Conservation (phyloP, 2,329 filamentous ascomycete species). For the Aspergillus udagawae region DNA sequence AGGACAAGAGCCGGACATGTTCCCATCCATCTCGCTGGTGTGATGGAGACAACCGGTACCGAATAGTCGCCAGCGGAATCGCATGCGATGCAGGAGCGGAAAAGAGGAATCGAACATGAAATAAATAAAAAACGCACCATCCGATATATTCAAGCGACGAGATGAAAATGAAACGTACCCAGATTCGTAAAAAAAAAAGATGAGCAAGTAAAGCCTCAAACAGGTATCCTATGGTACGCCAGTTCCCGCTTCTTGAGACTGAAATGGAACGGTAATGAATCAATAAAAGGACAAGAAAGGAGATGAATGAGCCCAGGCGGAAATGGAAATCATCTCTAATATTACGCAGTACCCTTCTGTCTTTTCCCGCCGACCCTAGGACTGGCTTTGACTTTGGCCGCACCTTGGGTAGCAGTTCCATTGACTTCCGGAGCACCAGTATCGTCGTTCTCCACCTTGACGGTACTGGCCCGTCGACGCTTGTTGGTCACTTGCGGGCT, state of each 20-base stretch:
- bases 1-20: neutral
- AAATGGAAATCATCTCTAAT: conserved; percentile 11
- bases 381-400: conserved; percentile 45
- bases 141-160: conserved; percentile 21
- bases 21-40: neutral
- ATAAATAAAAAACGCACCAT: conserved; percentile 15
- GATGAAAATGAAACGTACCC: conserved; percentile 9
- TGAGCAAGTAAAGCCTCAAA: conserved; percentile 15
- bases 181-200: conserved; percentile 4
- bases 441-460: conserved; percentile 58
- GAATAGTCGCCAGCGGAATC: conserved; percentile 4
- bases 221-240: conserved; percentile 30
- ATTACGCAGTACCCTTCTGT: conserved; percentile 42
- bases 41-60: conserved; percentile 1
- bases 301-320: conserved; percentile 2
- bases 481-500: conserved; percentile 60
- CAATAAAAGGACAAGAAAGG: conserved; percentile 11
- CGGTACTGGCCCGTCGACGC: conserved; percentile 55
- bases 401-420: conserved; percentile 32
- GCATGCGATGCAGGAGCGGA: neutral
- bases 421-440: conserved; percentile 47
- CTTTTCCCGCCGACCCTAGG: conserved; percentile 45
- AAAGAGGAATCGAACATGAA: neutral
- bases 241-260: conserved; percentile 21
- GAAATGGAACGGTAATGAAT: neutral